Conservation (phyloP, 2,329 filamentous ascomycete species). For the Knufia petricola region DNA sequence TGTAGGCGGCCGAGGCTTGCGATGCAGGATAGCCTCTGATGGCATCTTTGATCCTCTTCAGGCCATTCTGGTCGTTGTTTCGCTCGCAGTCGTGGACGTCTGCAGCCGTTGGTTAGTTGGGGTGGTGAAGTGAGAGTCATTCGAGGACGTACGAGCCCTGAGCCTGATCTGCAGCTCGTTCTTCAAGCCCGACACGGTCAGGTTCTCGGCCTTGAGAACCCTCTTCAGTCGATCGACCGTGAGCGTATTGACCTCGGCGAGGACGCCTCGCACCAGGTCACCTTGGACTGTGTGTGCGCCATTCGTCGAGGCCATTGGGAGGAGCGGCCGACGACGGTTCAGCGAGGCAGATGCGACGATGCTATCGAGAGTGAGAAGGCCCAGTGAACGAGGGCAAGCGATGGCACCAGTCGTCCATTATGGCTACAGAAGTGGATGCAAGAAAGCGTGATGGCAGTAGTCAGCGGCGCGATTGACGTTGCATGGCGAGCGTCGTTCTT, state of each 20-base stretch:
- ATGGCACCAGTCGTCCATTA: background rate
- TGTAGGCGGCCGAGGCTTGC: slow-evolving; percentile 5
- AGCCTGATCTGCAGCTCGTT: slow-evolving; percentile 70
- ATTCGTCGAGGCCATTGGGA: slow-evolving; percentile 3
- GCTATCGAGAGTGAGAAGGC: background rate
- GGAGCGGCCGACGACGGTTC: background rate
- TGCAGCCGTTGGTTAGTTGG: slow-evolving; percentile 7
- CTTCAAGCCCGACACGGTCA: slow-evolving; percentile 78
- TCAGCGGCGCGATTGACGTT: too few relatives aligned
- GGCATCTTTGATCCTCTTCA: slow-evolving; percentile 16
- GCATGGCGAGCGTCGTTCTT: too few relatives aligned
- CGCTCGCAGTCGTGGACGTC: slow-evolving; percentile 20
- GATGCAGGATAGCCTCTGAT: slow-evolving; percentile 13
- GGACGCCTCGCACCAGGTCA: slow-evolving; percentile 14
- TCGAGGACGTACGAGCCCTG: slow-evolving; percentile 56
- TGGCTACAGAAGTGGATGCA: background rate
- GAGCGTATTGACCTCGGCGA: slow-evolving; percentile 43
- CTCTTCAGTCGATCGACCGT: slow-evolving; percentile 61
- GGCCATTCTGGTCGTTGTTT: slow-evolving; percentile 11
- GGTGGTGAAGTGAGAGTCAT: slow-evolving; percentile 8
- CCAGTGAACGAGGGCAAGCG: background rate
- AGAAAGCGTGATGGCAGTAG: background rate
- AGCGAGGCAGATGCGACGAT: background rate
- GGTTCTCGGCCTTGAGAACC: slow-evolving; percentile 64
- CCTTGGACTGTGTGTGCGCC: slow-evolving; percentile 7